Evolutionary conservation across 1,284 basidiomycete species (phyloP), one percentile per base, ranked within the genome.

Genomic region (Dichomitus squalens): DNA sequence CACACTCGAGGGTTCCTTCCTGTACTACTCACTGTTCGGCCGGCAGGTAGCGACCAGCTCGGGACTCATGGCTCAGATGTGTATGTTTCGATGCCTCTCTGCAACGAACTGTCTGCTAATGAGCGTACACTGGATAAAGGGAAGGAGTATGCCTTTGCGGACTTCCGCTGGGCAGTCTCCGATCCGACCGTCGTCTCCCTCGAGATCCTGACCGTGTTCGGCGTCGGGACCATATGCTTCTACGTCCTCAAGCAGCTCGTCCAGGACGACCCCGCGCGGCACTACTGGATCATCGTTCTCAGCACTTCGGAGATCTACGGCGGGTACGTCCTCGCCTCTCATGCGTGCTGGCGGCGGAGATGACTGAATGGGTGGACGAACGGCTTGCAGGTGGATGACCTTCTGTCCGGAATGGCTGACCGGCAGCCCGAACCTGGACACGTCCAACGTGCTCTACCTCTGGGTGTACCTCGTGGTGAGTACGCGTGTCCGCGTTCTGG

Each of bases 381-480:
- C 18, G 14, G 2, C n/a, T 21, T 36, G 38, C 52, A 89, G 88
- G 25, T 92, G 85, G 85, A 92, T 93, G 89, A 93, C 89, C 3
- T 92, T 92, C 73, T 86, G 84, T 67, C 91, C 90, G 1, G 90
- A 93, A 71, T 93, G 92, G 92, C 74, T 93, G 55, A 87, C 82
- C 0, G 90, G 88, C 33, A 89, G 84, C 63, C 83, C 85, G 0
- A 87, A 80, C 66, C 73, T 93, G 55, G 79, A 88, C 66, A 90
- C 84, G 0, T 86, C 85, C 1, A 90, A 92, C 65, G 73, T 77
- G 43, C 73, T 80, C 31, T 76, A 76, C 61, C 69, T 79, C 53
- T 81, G 76, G 75, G 76, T 79, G 2, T 79, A 79, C 64, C 75
- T 80, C 40, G 59, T 78, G 46, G 78, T 79, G 58, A 54, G 77